Percentiles rank a stretch among this genome's conserved stretches.
phyloP scores from a whole-genome alignment of 768 basidiomycete genomes.

The Asterophora parasitica region DNA sequence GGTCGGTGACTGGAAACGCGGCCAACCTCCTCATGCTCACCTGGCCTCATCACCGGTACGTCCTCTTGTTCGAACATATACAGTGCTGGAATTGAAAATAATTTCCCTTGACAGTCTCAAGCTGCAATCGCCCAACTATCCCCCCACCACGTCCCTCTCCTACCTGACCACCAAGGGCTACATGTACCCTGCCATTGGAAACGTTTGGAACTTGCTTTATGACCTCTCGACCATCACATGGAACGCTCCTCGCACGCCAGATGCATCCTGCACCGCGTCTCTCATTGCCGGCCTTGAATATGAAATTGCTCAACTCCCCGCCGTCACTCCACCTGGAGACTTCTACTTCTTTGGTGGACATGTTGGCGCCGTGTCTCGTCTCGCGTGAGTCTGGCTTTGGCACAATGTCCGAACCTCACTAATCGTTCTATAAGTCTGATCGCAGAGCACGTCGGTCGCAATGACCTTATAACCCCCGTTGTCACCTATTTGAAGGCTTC shows the following conservation, averaged over 20 bases:
- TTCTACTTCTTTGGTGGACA: conserved; percentile 30
- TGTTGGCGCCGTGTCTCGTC: conserved; percentile 22
- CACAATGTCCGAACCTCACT: neutral
- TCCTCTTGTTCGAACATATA: neutral
- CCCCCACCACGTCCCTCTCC: conserved; percentile 18
- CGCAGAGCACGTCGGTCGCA: conserved; percentile 28
- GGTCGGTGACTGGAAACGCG: too few species aligned
- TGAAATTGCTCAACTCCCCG: conserved; percentile 45
- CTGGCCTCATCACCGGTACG: conserved; percentile 31
- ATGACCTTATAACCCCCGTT: conserved; percentile 26
- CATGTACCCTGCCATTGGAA: conserved; percentile 30
- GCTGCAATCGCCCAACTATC: conserved; percentile 24
- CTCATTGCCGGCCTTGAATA: conserved; percentile 36
- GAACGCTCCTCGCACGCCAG: too few species aligned
- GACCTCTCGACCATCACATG: conserved; percentile 24
- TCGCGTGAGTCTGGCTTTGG: conserved; percentile 18
- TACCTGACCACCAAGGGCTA: conserved; percentile 30
- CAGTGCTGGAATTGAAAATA: neutral
- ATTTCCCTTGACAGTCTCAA: conserved; percentile 14
- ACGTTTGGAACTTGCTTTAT: conserved; percentile 27
- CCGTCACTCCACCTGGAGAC: conserved; percentile 36
- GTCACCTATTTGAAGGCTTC: conserved; percentile 21
- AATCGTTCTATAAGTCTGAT: conserved; percentile 19
- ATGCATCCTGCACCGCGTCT: conserved; percentile 22
- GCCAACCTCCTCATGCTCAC: too few species aligned